Conservation (phyloP, 2,329 filamentous ascomycete genomes). For the Cryphonectria nitschkei region DNA sequence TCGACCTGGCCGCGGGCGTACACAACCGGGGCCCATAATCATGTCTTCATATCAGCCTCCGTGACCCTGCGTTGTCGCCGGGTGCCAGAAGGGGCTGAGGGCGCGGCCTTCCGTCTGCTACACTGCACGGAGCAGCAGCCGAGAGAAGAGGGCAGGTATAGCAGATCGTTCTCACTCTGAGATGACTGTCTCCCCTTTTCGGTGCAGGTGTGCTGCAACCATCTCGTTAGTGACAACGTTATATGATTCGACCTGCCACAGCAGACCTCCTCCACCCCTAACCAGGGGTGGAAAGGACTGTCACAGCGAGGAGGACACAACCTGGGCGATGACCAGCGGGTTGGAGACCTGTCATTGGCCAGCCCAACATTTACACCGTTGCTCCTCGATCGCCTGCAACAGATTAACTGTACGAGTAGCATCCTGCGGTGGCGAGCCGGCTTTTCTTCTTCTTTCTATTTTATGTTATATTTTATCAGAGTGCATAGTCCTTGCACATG, state of each 20-base stretch:
- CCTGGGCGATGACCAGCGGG: neutral
- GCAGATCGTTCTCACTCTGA: neutral
- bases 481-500: neutral
- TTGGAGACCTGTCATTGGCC: neutral
- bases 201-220: slow-evolving; percentile 13
- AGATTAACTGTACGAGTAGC: neutral
- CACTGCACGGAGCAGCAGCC: neutral
- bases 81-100: slow-evolving; percentile 7
- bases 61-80: slow-evolving; percentile 11
- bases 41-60: slow-evolving; percentile 10
- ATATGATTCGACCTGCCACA: slow-evolving; percentile 10
- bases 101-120: slow-evolving; percentile 2
- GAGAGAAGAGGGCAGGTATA: neutral
- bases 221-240: neutral
- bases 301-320: neutral
- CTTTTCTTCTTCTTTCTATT: too few species aligned
- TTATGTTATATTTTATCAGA: neutral
- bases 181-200: slow-evolving; percentile 5
- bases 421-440: slow-evolving; percentile 1
- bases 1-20: neutral
- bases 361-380: neutral
- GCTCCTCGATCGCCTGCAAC: neutral
- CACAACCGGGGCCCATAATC: neutral
- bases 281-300: neutral
- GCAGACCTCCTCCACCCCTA: neutral